Evolutionary conservation across 1,284 basidiomycete species (phyloP).

Genomic region (Trichosporon ovoides): DNA sequence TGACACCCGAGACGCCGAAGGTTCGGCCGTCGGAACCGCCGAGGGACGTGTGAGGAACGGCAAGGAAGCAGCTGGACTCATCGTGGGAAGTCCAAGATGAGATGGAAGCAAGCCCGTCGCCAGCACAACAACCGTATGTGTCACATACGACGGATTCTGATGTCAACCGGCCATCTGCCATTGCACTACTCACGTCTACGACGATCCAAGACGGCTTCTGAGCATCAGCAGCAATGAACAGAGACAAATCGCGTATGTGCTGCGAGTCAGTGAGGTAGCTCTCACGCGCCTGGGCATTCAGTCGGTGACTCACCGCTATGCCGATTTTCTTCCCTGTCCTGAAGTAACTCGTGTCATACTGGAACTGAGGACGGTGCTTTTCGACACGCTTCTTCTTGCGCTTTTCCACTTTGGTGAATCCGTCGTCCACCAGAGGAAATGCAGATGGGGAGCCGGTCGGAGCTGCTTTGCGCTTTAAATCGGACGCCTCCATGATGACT

Average conservation of each 20-base stretch:
- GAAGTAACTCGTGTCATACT: conserved; percentile 72
- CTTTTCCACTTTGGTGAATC: conserved; percentile 68
- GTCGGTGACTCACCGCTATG: conserved; percentile 60
- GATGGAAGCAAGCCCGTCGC: conserved; percentile 73
- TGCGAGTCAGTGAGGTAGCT: conserved; percentile 40
- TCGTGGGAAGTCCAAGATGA: conserved; percentile 57
- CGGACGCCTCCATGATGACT: conserved; percentile 1
- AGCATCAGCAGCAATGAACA: conserved; percentile 74
- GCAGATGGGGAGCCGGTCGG: neutral
- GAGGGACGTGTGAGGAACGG: conserved; percentile 58
- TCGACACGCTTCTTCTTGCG: conserved; percentile 70
- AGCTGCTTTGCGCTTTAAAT: conserved; percentile 7
- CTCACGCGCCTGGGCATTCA: neutral
- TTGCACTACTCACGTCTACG: conserved; percentile 58
- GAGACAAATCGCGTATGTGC: conserved; percentile 77
- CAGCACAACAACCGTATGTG: conserved; percentile 70
- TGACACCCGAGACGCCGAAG: conserved; percentile 53
- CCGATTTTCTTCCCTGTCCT: conserved; percentile 63
- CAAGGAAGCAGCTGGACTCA: conserved; percentile 57
- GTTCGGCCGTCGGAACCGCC: conserved; percentile 28
- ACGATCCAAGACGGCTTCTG: conserved; percentile 75
- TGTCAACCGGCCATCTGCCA: neutral
- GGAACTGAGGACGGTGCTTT: conserved; percentile 64
- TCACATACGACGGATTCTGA: conserved; percentile 65
- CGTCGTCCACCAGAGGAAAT: conserved; percentile 33